Evolutionary conservation across 164 flowering plant species (phyloP).

Genomic region (Sextonia rubra): DNA sequence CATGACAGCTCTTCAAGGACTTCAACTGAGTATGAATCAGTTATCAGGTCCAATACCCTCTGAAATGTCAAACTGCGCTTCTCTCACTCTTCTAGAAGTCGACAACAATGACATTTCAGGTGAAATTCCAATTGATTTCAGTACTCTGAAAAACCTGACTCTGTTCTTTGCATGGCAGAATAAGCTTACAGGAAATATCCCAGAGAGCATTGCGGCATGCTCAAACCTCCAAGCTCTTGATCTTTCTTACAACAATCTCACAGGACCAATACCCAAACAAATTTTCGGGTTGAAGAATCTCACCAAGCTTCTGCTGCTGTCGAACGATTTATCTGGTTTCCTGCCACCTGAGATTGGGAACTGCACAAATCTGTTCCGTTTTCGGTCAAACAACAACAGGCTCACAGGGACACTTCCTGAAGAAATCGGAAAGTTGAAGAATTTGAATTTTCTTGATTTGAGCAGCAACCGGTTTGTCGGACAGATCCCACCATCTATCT

Average conservation of each 20-base stretch:
- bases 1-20: slow-evolving; percentile 53
- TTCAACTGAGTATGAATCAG: slow-evolving; percentile 75
- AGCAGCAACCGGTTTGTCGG: slow-evolving; percentile 64
- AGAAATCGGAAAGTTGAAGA: slow-evolving; percentile 67
- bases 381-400: slow-evolving; percentile 54
- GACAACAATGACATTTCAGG: slow-evolving; percentile 83
- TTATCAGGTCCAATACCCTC: slow-evolving; percentile 67
- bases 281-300: slow-evolving; percentile 68
- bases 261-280: slow-evolving; percentile 60
- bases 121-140: slow-evolving; percentile 60
- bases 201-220: slow-evolving; percentile 62
- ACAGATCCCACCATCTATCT: slow-evolving; percentile 55
- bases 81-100: slow-evolving; percentile 62
- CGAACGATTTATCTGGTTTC: slow-evolving; percentile 75
- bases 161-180: slow-evolving; percentile 88
- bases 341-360: slow-evolving; percentile 87
- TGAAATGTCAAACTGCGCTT: slow-evolving; percentile 55
- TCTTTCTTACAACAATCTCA: slow-evolving; percentile 68
- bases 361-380: slow-evolving; percentile 60
- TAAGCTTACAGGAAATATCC: slow-evolving; percentile 65
- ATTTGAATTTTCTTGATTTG: slow-evolving; percentile 70
- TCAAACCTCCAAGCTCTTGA: slow-evolving; percentile 78
- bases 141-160: slow-evolving; percentile 56
- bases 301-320: slow-evolving; percentile 73
- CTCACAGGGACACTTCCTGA: slow-evolving; percentile 71